phyloP scores from a whole-genome alignment of 2,329 filamentous ascomycete genomes.

The Diaporthe aspalathi region DNA sequence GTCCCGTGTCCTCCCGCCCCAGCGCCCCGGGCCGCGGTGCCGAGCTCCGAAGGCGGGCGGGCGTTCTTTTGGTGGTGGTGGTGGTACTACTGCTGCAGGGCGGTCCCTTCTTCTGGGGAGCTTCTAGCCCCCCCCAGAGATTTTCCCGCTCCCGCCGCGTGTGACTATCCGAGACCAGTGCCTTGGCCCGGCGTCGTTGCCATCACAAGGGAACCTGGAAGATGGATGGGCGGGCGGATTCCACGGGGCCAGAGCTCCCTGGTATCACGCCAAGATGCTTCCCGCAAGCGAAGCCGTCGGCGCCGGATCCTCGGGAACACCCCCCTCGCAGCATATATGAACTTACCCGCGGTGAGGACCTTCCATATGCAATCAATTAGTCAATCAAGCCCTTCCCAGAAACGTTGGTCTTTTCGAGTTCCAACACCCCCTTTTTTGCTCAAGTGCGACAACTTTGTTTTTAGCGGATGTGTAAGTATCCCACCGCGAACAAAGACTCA shows the following conservation, averaged over 20 bases:
- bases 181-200: not conserved
- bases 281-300: not conserved
- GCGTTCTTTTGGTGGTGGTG: not conserved
- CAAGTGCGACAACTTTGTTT: too few relatives aligned
- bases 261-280: not conserved
- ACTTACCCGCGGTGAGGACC: too few relatives aligned
- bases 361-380: too few relatives aligned
- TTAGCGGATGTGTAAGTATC: too few relatives aligned
- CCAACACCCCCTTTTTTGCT: too few relatives aligned
- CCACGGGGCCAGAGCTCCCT: not conserved
- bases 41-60: constrained; percentile 2
- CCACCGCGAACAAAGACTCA: too few relatives aligned
- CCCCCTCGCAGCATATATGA: too few relatives aligned
- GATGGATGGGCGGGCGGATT: not conserved
- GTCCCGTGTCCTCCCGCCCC: not conserved
- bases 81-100: not conserved
- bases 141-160: not conserved
- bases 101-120: not conserved
- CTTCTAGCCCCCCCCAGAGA: not conserved
- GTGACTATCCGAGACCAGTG: not conserved
- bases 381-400: too few relatives aligned
- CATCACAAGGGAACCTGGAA: not conserved
- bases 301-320: not conserved
- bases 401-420: too few relatives aligned
- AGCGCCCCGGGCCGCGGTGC: not conserved